Evolutionary conservation across 1,139 yeast species (phyloP).

Genomic region (Pichiaceae sp.): DNA sequence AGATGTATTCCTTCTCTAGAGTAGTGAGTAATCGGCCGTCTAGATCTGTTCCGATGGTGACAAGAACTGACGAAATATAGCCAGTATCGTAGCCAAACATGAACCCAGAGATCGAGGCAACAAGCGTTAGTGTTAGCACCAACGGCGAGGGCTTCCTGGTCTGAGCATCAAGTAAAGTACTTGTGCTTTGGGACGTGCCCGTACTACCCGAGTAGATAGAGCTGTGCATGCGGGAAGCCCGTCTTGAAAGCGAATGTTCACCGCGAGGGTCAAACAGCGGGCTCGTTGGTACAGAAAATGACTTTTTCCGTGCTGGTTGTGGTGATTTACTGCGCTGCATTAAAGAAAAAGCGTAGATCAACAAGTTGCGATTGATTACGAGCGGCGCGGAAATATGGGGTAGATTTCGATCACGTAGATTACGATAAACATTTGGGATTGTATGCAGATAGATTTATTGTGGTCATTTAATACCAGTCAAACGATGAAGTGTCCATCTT

Average conservation of each 20-base stretch:
- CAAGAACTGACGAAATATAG: slow-evolving; percentile 50
- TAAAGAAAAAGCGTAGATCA: too few relatives aligned
- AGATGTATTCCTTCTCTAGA: slow-evolving; percentile 45
- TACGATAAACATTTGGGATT: too few relatives aligned
- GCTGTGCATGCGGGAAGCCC: not conserved
- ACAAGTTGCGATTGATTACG: too few relatives aligned
- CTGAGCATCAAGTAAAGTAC: slow-evolving; percentile 4
- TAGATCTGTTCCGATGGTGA: slow-evolving; percentile 43
- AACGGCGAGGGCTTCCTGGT: slow-evolving; percentile 13
- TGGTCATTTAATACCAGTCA: too few relatives aligned
- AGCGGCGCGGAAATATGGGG: too few relatives aligned
- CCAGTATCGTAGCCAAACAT: slow-evolving; percentile 62
- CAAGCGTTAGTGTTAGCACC: slow-evolving; percentile 16
- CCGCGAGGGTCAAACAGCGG: not conserved
- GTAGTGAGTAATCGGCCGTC: slow-evolving; percentile 31
- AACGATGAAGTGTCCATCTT: too few relatives aligned
- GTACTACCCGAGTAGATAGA: not conserved
- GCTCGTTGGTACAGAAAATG: not conserved
- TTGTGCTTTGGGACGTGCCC: slow-evolving; percentile 4
- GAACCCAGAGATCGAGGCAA: slow-evolving; percentile 44
- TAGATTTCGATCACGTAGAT: too few relatives aligned
- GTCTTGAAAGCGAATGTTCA: not conserved
- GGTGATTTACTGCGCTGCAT: not conserved
- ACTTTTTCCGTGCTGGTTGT: not conserved
- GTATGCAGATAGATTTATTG: too few relatives aligned